These are phyloP conservation scores for Sanguinoderma infundibulare DNA, from an alignment of 1,284 basidiomycete genomes.

Conservation along the genomic window DNA sequence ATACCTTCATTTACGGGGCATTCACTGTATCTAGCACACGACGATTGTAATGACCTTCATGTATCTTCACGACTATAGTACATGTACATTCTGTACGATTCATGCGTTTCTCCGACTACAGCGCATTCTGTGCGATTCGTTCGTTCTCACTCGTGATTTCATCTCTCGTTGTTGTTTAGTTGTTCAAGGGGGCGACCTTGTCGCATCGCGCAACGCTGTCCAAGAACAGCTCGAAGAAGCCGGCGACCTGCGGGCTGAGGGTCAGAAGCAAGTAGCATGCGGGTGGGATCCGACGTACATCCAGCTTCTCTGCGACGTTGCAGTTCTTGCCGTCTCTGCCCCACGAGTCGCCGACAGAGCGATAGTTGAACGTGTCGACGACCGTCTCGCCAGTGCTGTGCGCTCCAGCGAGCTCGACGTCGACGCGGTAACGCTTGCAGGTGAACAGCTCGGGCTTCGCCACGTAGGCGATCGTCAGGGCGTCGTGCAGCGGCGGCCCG, in stretches of 20 bases:
- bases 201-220: slow-evolving; percentile 65
- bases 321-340: slow-evolving; percentile 75
- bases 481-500: slow-evolving; percentile 85
- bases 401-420: slow-evolving; percentile 70
- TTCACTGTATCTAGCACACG: slow-evolving; percentile 19
- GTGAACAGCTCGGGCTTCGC: slow-evolving; percentile 66
- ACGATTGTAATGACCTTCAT: slow-evolving; percentile 22
- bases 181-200: slow-evolving; percentile 58
- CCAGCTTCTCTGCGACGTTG: slow-evolving; percentile 46
- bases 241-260: slow-evolving; percentile 49
- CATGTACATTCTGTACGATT: neutral
- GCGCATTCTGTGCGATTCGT: no score
- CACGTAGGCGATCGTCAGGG: slow-evolving; percentile 78
- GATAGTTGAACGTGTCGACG: slow-evolving; percentile 74
- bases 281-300: slow-evolving; percentile 49
- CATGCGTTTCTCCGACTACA: no score
- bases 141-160: neutral
- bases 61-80: neutral
- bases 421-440: slow-evolving; percentile 67
- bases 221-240: slow-evolving; percentile 70
- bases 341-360: slow-evolving; percentile 62
- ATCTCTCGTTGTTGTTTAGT: neutral
- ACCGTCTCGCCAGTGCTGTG: slow-evolving; percentile 76
- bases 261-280: neutral
- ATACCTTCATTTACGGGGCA: neutral